Evolutionary conservation across 371 early-diverging fungal species (phyloP).

Genomic region (Lichtheimia ornata): DNA sequence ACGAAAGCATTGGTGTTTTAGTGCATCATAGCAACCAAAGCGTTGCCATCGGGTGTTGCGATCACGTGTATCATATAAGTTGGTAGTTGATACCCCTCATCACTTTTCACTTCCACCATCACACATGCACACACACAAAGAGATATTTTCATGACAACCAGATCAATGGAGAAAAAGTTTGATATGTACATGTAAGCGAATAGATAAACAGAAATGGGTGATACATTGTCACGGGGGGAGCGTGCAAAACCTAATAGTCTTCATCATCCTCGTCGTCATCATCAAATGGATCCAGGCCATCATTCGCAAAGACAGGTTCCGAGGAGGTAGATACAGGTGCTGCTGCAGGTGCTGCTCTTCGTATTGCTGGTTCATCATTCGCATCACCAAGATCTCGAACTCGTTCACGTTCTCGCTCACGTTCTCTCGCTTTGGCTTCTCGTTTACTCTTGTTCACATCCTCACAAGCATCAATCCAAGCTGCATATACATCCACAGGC

Average conservation of each 20-base stretch:
- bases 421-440: constrained; percentile 22
- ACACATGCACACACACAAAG: too few relatives aligned
- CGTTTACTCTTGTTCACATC: constrained; percentile 54
- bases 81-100: too few relatives aligned
- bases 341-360: constrained; percentile 5
- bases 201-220: too few relatives aligned
- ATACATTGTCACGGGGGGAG: too few relatives aligned
- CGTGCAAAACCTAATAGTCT: constrained; percentile 6
- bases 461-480: constrained; percentile 87
- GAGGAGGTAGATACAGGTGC: constrained; percentile 16
- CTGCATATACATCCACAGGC: constrained; percentile 82
- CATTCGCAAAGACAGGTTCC: constrained; percentile 15
- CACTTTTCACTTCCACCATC: too few relatives aligned
- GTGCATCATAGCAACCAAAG: too few relatives aligned
- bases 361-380: constrained; percentile 15
- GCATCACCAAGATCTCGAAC: constrained; percentile 14
- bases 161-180: too few relatives aligned
- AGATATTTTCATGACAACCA: too few relatives aligned
- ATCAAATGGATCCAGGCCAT: constrained; percentile 34
- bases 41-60: too few relatives aligned
- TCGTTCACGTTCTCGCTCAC: constrained; percentile 15
- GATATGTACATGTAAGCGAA: too few relatives aligned
- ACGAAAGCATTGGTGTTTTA: too few relatives aligned
- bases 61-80: too few relatives aligned
- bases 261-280: constrained; percentile 36